Percentiles rank a stretch among this genome's conserved stretches.
phyloP scores from a whole-genome alignment of 352 stramenopile species.

The Pilasporangium apinafurcum region DNA sequence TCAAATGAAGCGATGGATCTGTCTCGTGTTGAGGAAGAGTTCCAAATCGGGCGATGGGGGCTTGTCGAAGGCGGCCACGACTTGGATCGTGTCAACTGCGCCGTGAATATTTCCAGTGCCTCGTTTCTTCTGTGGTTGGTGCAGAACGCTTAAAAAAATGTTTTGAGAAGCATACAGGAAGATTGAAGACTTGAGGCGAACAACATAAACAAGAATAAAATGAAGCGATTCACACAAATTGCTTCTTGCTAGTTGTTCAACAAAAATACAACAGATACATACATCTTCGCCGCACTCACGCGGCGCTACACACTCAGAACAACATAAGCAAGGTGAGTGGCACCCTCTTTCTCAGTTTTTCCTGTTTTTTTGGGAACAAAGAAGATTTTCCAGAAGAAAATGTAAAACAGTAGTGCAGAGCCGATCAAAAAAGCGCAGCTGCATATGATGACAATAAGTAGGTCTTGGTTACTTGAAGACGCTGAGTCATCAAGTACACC shows the following conservation, averaged over 20 bases:
- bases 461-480: conserved; percentile 13
- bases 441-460: conserved; percentile 28
- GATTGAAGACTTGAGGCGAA: background rate
- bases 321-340: conserved; percentile 49
- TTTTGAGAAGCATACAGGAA: background rate
- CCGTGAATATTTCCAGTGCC: conserved; percentile 75
- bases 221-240: conserved; percentile 1
- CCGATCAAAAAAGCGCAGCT: conserved; percentile 41
- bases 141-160: conserved; percentile 50
- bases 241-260: conserved; percentile 1
- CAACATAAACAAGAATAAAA: background rate
- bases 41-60: conserved; percentile 85
- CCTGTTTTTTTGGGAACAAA: conserved; percentile 17
- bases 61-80: conserved; percentile 87
- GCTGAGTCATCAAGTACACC: background rate
- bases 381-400: conserved; percentile 34
- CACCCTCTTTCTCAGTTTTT: conserved; percentile 49
- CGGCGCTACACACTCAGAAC: conserved; percentile 17
- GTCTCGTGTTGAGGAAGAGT: conserved; percentile 81
- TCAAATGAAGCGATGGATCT: conserved; percentile 83
- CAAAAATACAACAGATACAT: background rate
- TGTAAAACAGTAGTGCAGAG: conserved; percentile 24
- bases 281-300: background rate
- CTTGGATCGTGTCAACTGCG: conserved; percentile 84
- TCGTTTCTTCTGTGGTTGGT: conserved; percentile 83